Base-by-base conservation (phyloP, 768 basidiomycete genomes). In the Lentinula detonsa region DNA sequence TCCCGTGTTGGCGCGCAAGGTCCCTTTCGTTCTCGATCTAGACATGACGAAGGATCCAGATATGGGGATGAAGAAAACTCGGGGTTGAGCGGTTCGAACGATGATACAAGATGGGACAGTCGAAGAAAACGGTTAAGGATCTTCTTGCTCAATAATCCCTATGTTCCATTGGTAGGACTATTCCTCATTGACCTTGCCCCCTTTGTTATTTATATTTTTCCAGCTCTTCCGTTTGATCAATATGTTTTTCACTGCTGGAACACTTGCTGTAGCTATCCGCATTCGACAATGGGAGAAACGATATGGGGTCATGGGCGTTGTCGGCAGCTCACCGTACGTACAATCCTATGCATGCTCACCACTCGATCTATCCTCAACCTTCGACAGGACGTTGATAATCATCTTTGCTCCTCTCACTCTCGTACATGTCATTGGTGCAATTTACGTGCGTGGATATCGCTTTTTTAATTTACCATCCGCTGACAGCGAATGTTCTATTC, bases 211-310 rank as follows among this genome's bases (percentile, higher is more conserved):
- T 16, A 35, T 63, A 48, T 9, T 18, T 42, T 21, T 10, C 21
- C 10, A 94, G 92, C 78, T 95, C 42, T 92, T 94, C 71, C 88
- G 93, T 57, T 81, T 92, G 65, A 81, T 88, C 70, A 95, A 95
- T 69, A 86, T 96, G 64, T 78, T 87, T 8, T 90, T 95, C 66
- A 94, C 90, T 11, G 83, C 87, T 15, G 80, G 86, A 43, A 88
- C 91, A 2, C 82, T 95, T 49, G 93, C 82, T 3, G 76, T 95
- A 49, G 93, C 93, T 1, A 85, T 93, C 64, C 81, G 78, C 40
- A 91, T 94, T 67, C 85, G 91, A 52, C 66, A 72, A 9, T 71
- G 80, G 42, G 91, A 95, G 72, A 63, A 69, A 46, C 70, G 69
- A 0, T 70, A 79, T 65, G 64, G 75, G 54, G 75, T 83, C 23